Evolutionary conservation across 2,329 filamentous ascomycete species (phyloP), one percentile per base, ranked within the genome.

Genomic region (Botryotinia globosa): DNA sequence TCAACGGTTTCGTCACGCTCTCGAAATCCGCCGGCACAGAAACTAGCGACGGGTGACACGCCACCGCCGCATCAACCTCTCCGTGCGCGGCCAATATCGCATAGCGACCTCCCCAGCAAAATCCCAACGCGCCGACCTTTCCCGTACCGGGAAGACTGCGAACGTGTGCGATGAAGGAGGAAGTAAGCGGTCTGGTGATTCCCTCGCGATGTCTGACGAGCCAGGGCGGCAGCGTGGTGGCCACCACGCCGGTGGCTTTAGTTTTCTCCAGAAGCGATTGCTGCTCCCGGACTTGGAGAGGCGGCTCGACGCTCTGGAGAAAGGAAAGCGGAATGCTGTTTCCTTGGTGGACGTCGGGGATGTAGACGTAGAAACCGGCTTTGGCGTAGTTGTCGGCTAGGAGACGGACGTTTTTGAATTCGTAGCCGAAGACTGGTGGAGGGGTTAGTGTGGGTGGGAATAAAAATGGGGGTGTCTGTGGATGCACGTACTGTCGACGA

Each of bases 31-130:
- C 32, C 0, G 85, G 85, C 3, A 89, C 72, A 0, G 76, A 77
- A 37, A 90, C 73, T 34, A 84, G 75, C 65, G 83, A 86, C 3
- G 87, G 87, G 77, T 89, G 87, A 69, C 80, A 83, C 1, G 81
- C 81, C 73, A 81, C 82, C 8, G 81, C 82, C 12, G 83, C 83
- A 76, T 85, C 82, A 29, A 83, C 81, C 5, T 77, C 75, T 22
- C 77, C 77, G 39, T 84, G 82, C 14, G 84, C 82, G 12, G 89
- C 83, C 39, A 83, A 79, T 14, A 88, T 78, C 4, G 83, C 81
- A 75, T 89, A 85, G 74, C 86, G 86, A 32, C 87, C 89, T 39
- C 89, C 89, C 89, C 88, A 91, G 82, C 88, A 90, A 81, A 89
- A 90, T 0, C 89, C 89, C 0, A 86, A 86, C 0, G 83, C 86